A percentile compares a stretch with the other conserved stretches of the same genome.
Conservation (phyloP, 2,329 filamentous ascomycete genomes). For the Alternaria arbusti region DNA sequence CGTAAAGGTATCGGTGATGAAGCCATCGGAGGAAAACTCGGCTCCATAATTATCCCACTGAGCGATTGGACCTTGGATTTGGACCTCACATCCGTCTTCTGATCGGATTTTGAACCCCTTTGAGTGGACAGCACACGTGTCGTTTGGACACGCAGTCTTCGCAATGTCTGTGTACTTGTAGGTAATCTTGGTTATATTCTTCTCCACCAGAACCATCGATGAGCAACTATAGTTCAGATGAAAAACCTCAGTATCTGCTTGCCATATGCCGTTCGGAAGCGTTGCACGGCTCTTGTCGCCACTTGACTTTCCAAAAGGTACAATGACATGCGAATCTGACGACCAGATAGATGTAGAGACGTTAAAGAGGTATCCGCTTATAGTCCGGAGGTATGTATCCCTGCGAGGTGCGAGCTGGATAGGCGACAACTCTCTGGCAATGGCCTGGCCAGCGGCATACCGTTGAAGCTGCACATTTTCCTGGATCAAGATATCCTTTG, state of each 20-base stretch:
- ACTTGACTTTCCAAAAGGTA: neutral
- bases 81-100: neutral
- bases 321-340: neutral
- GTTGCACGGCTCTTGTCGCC: neutral
- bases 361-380: neutral
- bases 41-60: neutral
- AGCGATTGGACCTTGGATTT: neutral
- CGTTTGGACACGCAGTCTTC: neutral
- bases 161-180: neutral
- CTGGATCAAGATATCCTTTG: neutral
- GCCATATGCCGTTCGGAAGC: neutral
- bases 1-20: neutral
- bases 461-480: neutral
- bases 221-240: neutral
- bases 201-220: neutral
- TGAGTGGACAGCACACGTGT: neutral
- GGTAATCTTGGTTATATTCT: neutral
- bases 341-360: neutral
- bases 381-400: neutral
- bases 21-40: neutral
- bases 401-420: neutral
- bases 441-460: neutral
- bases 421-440: neutral
- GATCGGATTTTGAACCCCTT: neutral
- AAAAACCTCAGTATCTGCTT: neutral